phyloP scores from a whole-genome alignment of 2,329 filamentous ascomycete species.

The Rutstroemia sp. region DNA sequence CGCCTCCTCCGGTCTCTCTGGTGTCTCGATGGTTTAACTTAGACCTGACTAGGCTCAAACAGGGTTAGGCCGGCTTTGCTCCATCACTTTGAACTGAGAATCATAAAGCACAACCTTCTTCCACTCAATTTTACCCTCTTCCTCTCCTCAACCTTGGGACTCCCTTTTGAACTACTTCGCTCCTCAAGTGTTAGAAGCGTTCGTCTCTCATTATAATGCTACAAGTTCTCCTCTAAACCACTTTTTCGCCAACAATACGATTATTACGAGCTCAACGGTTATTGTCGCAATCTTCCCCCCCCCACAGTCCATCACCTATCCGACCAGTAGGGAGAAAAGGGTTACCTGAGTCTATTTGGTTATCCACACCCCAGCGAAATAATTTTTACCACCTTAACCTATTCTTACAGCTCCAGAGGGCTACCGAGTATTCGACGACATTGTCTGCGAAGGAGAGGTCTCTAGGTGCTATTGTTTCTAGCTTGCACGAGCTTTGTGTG shows the following conservation, averaged over 20 bases:
- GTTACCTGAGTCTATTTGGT: not conserved
- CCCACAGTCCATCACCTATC: not conserved
- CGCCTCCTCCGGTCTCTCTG: too few relatives aligned
- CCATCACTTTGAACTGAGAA: not conserved
- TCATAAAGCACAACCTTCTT: not conserved
- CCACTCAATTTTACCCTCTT: not conserved
- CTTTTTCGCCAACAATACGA: not conserved
- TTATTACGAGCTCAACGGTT: not conserved
- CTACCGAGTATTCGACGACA: not conserved
- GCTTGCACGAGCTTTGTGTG: conserved; percentile 14
- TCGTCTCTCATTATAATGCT: not conserved
- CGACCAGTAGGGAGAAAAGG: not conserved
- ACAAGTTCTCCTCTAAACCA: not conserved
- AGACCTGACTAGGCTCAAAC: too few relatives aligned
- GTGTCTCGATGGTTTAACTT: too few relatives aligned
- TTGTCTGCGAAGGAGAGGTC: not conserved
- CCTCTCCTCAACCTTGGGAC: not conserved
- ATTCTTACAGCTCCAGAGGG: not conserved
- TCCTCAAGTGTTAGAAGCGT: not conserved
- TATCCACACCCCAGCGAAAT: not conserved
- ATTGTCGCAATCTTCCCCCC: not conserved
- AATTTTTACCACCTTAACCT: not conserved
- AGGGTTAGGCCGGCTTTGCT: not conserved
- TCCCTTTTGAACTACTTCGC: not conserved
- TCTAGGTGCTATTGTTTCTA: not conserved